A percentile compares a stretch with the other conserved stretches of the same genome.
Evolutionary conservation across 1,139 yeast genomes (phyloP).

Genomic region (Saccharomycopsis hybrid): DNA sequence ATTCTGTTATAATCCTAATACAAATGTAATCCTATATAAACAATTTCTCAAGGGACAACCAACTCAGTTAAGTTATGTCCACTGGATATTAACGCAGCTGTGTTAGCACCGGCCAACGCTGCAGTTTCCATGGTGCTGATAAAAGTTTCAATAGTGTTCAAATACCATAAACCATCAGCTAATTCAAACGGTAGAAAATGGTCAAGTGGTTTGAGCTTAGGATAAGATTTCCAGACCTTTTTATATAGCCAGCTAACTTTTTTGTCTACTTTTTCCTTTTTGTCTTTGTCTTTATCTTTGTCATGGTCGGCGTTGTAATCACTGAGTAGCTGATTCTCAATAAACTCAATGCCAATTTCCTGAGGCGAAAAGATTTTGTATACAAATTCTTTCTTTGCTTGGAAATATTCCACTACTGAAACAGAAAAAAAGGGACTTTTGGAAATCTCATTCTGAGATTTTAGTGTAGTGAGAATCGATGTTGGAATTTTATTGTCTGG

Average conservation of each 20-base stretch:
- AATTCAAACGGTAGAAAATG: conserved; percentile 27
- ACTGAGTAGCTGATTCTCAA: conserved; percentile 20
- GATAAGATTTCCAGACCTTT: conserved; percentile 36
- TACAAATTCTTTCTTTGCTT: conserved; percentile 28
- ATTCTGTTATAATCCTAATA: no score
- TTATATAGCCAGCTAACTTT: conserved; percentile 25
- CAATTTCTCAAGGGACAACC: background rate
- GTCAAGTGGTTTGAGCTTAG: conserved; percentile 27
- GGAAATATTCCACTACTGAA: conserved; percentile 27
- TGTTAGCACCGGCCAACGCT: conserved; percentile 41
- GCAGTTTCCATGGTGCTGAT: conserved; percentile 45
- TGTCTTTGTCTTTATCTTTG: no score
- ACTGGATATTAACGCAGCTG: conserved; percentile 30
- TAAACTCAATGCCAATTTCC: conserved; percentile 22
- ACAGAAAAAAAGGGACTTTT: conserved; percentile 30
- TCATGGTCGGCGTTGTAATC: background rate
- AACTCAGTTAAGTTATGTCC: conserved; percentile 14
- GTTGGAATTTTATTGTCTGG: conserved; percentile 26
- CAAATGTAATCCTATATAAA: no score
- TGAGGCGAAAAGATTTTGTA: conserved; percentile 36
- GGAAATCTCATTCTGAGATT: background rate
- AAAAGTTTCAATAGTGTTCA: conserved; percentile 38
- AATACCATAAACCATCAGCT: conserved; percentile 32
- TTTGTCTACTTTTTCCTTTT: background rate
- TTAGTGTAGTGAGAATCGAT: background rate